Evolutionary conservation across 768 basidiomycete genomes (phyloP).

Genomic region (Chalciporus chontae): DNA sequence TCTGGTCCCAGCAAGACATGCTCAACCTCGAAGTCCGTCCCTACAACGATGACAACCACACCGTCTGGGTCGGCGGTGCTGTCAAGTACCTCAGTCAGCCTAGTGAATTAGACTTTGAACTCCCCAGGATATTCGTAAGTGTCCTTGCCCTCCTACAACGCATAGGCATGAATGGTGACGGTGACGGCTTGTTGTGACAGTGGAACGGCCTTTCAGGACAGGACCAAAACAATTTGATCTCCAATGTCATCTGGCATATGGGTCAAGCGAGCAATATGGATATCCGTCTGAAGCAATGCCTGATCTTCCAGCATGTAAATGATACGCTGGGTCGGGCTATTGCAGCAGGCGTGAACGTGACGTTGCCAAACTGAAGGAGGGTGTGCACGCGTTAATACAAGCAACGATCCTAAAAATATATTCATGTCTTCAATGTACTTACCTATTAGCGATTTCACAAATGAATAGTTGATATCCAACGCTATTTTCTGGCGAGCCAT

Average conservation of each 20-base stretch:
- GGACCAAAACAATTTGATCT: conserved; percentile 36
- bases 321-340: conserved; percentile 33
- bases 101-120: conserved; percentile 38
- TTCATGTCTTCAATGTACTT: no score
- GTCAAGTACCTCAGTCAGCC: conserved; percentile 35
- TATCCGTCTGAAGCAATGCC: conserved; percentile 31
- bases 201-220: conserved; percentile 34
- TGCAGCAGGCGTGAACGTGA: conserved; percentile 31
- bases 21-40: conserved; percentile 32
- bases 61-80: conserved; percentile 40
- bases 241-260: conserved; percentile 37
- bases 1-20: conserved; percentile 34
- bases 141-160: no score
- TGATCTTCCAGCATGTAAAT: conserved; percentile 38
- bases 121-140: conserved; percentile 33
- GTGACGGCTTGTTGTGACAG: conserved; percentile 1
- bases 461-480: no score
- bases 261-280: conserved; percentile 28
- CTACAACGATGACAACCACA: conserved; percentile 39
- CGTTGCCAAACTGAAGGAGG: not conserved
- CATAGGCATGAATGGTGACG: not conserved
- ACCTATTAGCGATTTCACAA: not conserved
- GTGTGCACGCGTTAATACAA: no score
- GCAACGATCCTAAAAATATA: no score
- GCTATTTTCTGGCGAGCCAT: no score